phyloP scores from a whole-genome alignment of 805 yeast species.

The Kazachstania kunashirensis region DNA sequence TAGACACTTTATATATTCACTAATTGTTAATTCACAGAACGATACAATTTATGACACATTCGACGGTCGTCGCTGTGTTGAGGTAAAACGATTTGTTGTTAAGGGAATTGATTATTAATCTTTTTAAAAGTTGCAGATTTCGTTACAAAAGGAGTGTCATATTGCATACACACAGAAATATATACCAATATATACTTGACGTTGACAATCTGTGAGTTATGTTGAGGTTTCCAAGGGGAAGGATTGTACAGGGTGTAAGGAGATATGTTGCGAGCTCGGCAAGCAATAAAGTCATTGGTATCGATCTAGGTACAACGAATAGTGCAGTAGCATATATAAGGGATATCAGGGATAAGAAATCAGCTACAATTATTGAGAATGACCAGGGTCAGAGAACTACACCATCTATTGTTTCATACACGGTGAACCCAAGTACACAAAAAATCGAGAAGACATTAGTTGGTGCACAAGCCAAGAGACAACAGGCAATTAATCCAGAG shows the following conservation, averaged over 20 bases:
- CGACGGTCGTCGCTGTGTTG: no score
- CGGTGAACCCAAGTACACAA: conserved; percentile 22
- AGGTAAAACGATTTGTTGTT: no score
- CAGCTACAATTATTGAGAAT: conserved; percentile 62
- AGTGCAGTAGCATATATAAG: conserved; percentile 61
- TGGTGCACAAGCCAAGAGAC: conserved; percentile 70
- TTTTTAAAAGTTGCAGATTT: no score
- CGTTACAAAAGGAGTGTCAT: no score
- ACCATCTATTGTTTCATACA: conserved; percentile 67
- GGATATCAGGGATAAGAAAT: conserved; percentile 41
- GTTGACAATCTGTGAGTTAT: not conserved
- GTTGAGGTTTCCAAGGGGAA: not conserved
- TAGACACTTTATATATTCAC: no score
- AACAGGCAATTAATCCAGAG: conserved; percentile 63
- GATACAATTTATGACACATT: no score
- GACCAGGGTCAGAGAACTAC: conserved; percentile 70
- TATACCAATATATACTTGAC: no score
- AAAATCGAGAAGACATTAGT: conserved; percentile 32
- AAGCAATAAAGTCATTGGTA: conserved; percentile 48
- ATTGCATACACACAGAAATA: no score
- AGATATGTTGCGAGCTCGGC: no score
- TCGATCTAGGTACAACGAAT: conserved; percentile 79
- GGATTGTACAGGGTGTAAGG: not conserved
- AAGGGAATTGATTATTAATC: no score
- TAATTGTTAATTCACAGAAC: no score